Conservation (phyloP, 352 stramenopile genomes). For the Globisporangium recalcitrans region DNA sequence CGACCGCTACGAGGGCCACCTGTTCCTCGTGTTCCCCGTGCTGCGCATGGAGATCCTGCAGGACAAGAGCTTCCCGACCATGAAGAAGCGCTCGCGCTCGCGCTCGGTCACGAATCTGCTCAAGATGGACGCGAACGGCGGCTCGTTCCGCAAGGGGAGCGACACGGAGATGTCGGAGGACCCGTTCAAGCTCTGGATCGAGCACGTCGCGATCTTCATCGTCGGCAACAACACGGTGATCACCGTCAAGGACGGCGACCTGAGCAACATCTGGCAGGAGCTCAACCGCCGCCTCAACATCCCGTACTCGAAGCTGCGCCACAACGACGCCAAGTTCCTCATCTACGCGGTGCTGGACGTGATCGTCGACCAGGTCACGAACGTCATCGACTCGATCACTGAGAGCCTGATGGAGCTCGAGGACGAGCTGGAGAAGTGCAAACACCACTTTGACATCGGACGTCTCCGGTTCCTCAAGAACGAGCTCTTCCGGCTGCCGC, state of each 20-base stretch:
- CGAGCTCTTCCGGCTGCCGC: slow-evolving; percentile 69
- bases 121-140: slow-evolving; percentile 29
- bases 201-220: slow-evolving; percentile 82
- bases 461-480: slow-evolving; percentile 69
- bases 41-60: slow-evolving; percentile 61
- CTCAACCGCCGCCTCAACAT: slow-evolving; percentile 70
- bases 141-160: slow-evolving; percentile 9
- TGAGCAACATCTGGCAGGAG: slow-evolving; percentile 66
- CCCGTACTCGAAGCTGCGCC: slow-evolving; percentile 85
- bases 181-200: slow-evolving; percentile 71
- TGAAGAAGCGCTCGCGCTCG: slow-evolving; percentile 34
- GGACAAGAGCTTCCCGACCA: slow-evolving; percentile 25
- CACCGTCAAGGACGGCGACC: slow-evolving; percentile 70
- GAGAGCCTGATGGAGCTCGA: slow-evolving; percentile 77
- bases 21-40: slow-evolving; percentile 82
- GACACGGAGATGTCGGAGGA: slow-evolving; percentile 43
- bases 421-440: slow-evolving; percentile 54
- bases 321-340: slow-evolving; percentile 87
- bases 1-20: slow-evolving; percentile 77
- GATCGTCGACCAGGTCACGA: slow-evolving; percentile 81
- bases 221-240: slow-evolving; percentile 81
- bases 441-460: slow-evolving; percentile 72
- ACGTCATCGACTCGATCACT: slow-evolving; percentile 69
- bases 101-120: slow-evolving; percentile 36
- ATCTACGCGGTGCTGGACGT: slow-evolving; percentile 85